These are phyloP conservation scores for Acacia acuminata DNA, from an alignment of 306 rosid genomes.

Conservation along the genomic window DNA sequence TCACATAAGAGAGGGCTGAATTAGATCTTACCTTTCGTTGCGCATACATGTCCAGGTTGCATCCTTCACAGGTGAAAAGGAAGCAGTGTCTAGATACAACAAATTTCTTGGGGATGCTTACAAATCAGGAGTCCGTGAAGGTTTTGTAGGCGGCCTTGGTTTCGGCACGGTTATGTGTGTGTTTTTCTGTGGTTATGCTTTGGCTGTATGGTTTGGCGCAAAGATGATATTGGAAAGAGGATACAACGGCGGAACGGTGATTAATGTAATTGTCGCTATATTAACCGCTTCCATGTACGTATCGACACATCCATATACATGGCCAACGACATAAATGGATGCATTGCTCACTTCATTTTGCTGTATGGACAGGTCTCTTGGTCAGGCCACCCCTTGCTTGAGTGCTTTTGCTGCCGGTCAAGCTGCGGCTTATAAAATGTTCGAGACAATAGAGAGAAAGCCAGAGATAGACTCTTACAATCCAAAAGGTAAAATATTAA, in stretches of 20 bases:
- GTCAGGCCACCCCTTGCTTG: conserved; percentile 72
- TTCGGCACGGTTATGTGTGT: conserved; percentile 52
- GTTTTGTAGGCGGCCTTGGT: conserved; percentile 59
- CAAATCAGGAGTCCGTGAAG: conserved; percentile 70
- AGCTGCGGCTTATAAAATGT: conserved; percentile 90
- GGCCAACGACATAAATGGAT: too few species aligned
- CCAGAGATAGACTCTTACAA: conserved; percentile 72
- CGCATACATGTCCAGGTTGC: conserved; percentile 50
- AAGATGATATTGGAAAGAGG: conserved; percentile 65
- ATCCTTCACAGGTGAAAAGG: conserved; percentile 79
- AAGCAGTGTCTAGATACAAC: conserved; percentile 56
- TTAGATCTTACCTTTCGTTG: background rate
- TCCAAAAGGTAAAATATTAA: conserved; percentile 50
- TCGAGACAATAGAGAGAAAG: conserved; percentile 67
- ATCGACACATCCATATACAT: background rate
- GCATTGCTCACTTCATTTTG: background rate
- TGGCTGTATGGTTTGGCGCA: conserved; percentile 81
- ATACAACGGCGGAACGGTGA: conserved; percentile 62
- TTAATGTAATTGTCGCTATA: conserved; percentile 65
- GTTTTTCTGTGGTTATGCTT: conserved; percentile 54
- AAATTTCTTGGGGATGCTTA: conserved; percentile 62
- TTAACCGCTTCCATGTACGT: conserved; percentile 78
- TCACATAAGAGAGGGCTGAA: background rate
- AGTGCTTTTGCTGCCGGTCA: conserved; percentile 81
- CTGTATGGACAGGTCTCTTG: conserved; percentile 61